phyloP scores from a whole-genome alignment of 192 early-diverging fungal species.

The Backusella sp. region DNA sequence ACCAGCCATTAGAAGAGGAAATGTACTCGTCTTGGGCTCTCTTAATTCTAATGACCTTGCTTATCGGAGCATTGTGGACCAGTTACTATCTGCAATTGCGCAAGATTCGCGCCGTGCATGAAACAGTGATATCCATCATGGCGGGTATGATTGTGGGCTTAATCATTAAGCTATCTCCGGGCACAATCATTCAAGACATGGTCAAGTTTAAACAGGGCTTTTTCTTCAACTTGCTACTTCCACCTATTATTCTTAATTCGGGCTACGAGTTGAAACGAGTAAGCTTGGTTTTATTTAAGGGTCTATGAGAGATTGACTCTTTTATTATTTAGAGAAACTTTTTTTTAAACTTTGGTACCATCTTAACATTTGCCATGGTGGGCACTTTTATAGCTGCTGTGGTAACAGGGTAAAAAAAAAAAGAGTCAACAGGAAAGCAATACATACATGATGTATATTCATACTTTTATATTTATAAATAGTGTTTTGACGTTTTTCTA shows the following conservation, averaged over 20 bases:
- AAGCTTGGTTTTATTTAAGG: background rate
- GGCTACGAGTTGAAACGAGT: slow-evolving; percentile 94
- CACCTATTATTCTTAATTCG: slow-evolving; percentile 96
- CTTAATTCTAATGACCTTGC: slow-evolving; percentile 80
- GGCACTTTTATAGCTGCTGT: slow-evolving; percentile 92
- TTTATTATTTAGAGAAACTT: slow-evolving; percentile 61
- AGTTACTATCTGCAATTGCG: slow-evolving; percentile 88
- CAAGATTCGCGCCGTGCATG: slow-evolving; percentile 89
- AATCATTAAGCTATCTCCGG: slow-evolving; percentile 56
- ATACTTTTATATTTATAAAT: background rate
- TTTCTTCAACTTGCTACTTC: slow-evolving; percentile 96
- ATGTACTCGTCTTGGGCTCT: slow-evolving; percentile 79
- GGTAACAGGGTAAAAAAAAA: slow-evolving; percentile 69
- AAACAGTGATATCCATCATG: slow-evolving; percentile 93
- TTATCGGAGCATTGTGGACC: slow-evolving; percentile 82
- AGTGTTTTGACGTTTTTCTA: slow-evolving; percentile 68
- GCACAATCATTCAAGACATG: slow-evolving; percentile 66
- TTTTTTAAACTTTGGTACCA: slow-evolving; percentile 86
- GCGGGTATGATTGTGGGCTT: slow-evolving; percentile 76
- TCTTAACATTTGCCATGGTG: slow-evolving; percentile 90
- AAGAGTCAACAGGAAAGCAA: too few relatives aligned
- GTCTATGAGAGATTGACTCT: background rate
- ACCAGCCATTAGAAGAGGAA: slow-evolving; percentile 61
- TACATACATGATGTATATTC: background rate
- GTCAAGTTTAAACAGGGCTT: slow-evolving; percentile 89